phyloP scores from a whole-genome alignment of 192 early-diverging fungal genomes.

The Chytriomyces sp. region DNA sequence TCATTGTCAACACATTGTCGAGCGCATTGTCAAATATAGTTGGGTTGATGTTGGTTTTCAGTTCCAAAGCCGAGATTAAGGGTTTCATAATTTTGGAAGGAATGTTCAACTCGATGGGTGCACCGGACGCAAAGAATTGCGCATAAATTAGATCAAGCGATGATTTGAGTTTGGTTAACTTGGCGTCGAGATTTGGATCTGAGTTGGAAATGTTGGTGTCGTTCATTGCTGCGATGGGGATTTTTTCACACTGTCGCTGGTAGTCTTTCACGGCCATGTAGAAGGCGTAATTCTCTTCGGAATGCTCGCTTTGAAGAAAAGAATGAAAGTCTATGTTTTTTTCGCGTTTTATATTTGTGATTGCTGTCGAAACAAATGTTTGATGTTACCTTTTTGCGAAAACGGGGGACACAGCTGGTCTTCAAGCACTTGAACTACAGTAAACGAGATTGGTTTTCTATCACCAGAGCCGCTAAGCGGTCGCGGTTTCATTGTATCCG shows the following conservation, averaged over 20 bases:
- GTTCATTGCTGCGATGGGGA: conserved; percentile 3
- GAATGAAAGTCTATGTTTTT: conserved; percentile 13
- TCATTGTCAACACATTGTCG: conserved; percentile 35
- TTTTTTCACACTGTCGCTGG: conserved; percentile 8
- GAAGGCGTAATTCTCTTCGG: conserved; percentile 13
- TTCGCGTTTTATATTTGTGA: background rate
- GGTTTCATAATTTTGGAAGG: conserved; percentile 30
- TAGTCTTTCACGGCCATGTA: conserved; percentile 28
- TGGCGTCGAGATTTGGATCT: background rate
- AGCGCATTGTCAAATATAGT: conserved; percentile 36
- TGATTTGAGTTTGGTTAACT: background rate
- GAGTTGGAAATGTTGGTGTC: background rate
- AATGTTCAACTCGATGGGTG: conserved; percentile 35
- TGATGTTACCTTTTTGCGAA: conserved; percentile 9
- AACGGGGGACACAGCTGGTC: conserved; percentile 13
- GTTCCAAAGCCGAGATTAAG: conserved; percentile 18
- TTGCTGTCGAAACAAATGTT: background rate
- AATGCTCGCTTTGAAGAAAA: conserved; percentile 8
- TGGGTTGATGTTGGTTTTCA: conserved; percentile 33
- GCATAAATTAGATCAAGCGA: conserved; percentile 22
- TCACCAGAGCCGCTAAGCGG: background rate
- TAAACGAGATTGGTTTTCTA: background rate
- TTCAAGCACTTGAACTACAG: conserved; percentile 23
- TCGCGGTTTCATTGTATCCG: too few species aligned
- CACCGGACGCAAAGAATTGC: conserved; percentile 15